Evolutionary conservation across 148 eudicot species (phyloP).

Genomic region (Chenopodium album): DNA sequence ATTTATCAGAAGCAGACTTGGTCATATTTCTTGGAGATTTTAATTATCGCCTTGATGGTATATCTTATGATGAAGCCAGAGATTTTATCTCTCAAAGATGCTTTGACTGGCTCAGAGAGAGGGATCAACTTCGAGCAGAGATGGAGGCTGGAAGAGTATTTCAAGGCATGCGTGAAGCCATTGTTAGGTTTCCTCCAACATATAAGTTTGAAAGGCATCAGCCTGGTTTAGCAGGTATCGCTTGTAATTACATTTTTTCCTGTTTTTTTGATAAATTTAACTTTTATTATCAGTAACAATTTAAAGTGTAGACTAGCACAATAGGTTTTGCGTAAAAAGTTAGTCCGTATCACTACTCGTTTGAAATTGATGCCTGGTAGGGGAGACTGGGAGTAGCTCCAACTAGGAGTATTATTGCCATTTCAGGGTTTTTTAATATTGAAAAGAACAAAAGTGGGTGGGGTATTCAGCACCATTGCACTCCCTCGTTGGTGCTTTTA

Average conservation of each 20-base stretch:
- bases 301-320: background rate
- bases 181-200: slow-evolving; percentile 84
- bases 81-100: slow-evolving; percentile 95
- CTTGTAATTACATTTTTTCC: background rate
- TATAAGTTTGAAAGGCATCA: slow-evolving; percentile 88
- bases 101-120: slow-evolving; percentile 95
- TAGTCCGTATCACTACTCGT: background rate
- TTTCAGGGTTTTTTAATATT: too few species aligned
- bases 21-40: slow-evolving; percentile 94
- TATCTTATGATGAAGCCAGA: slow-evolving; percentile 97
- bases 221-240: slow-evolving; percentile 86
- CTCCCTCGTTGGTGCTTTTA: too few species aligned
- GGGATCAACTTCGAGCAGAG: slow-evolving; percentile 83
- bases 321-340: background rate
- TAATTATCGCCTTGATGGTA: slow-evolving; percentile 88
- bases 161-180: slow-evolving; percentile 97
- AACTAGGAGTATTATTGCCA: too few species aligned
- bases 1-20: slow-evolving; percentile 95
- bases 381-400: too few species aligned
- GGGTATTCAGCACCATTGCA: too few species aligned
- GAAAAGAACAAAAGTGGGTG: too few species aligned
- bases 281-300: background rate
- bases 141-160: slow-evolving; percentile 94
- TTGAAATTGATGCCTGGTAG: too few species aligned
- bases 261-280: background rate